These are phyloP conservation scores for Tulasnella calospora DNA, from an alignment of 768 basidiomycete species.

Conservation along the genomic window DNA sequence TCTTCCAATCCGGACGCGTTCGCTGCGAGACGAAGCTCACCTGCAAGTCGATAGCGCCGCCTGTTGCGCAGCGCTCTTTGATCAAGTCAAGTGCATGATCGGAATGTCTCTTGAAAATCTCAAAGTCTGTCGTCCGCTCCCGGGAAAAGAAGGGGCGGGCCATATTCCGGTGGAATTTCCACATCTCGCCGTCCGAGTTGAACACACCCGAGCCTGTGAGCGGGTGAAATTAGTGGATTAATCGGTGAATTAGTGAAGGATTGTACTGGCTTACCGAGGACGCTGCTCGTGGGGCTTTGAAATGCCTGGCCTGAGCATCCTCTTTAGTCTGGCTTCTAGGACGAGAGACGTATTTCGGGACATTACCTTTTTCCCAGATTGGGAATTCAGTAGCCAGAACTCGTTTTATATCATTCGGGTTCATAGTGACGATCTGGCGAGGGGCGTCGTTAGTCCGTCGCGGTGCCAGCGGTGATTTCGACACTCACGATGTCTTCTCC, in stretches of 20 bases:
- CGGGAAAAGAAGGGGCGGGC: constrained; percentile 66
- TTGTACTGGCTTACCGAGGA: constrained; percentile 32
- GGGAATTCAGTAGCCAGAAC: constrained; percentile 55
- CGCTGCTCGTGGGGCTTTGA: constrained; percentile 33
- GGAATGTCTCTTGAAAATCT: constrained; percentile 54
- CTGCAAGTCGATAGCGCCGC: constrained; percentile 55
- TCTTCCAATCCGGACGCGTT: not conserved
- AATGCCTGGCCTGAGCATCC: not conserved
- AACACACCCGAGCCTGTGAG: constrained; percentile 56
- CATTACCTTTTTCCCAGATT: constrained; percentile 54
- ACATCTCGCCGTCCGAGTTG: constrained; percentile 50
- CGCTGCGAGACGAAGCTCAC: constrained; percentile 33
- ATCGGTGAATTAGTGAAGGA: constrained; percentile 27
- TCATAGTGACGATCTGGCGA: constrained; percentile 29
- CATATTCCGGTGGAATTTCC: constrained; percentile 71
- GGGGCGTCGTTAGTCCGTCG: constrained; percentile 32
- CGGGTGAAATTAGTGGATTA: constrained; percentile 41
- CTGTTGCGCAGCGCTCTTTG: constrained; percentile 42
- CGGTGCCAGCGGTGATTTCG: not conserved
- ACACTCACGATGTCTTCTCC: constrained; percentile 24
- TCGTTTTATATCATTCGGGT: constrained; percentile 50
- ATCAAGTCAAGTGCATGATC: constrained; percentile 46
- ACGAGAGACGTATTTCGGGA: not conserved
- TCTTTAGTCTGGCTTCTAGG: not conserved
- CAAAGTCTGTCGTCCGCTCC: constrained; percentile 58